A percentile compares a stretch with the other conserved stretches of the same genome.
These are phyloP conservation scores for Microbotryum scabiosae DNA, from an alignment of 1,284 basidiomycete species.

Conservation along the genomic window DNA sequence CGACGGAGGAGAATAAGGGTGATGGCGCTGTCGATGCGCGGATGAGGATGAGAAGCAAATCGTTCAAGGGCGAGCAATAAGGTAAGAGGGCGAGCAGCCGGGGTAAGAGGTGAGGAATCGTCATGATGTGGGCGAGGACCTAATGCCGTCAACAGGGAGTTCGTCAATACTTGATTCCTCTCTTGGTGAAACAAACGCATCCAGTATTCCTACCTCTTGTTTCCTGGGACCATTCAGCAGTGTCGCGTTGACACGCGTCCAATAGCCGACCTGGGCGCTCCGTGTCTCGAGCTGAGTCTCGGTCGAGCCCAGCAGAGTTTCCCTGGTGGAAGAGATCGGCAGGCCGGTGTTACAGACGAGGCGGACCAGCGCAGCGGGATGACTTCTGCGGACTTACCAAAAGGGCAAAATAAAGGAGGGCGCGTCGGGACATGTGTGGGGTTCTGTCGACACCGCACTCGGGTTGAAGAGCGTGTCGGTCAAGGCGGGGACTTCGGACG, in stretches of 20 bases:
- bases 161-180: background rate
- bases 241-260: constrained; percentile 38
- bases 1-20: constrained; percentile 34
- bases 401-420: constrained; percentile 17
- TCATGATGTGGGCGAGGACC: constrained; percentile 88
- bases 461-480: constrained; percentile 77
- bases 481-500: constrained; percentile 90
- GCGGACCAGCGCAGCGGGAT: background rate
- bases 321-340: constrained; percentile 75
- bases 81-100: constrained; percentile 73
- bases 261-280: constrained; percentile 32
- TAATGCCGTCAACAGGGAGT: constrained; percentile 39
- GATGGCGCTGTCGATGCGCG: constrained; percentile 82
- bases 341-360: constrained; percentile 39
- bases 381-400: constrained; percentile 8
- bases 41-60: constrained; percentile 83
- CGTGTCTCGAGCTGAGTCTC: constrained; percentile 41
- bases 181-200: constrained; percentile 30
- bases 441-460: constrained; percentile 39
- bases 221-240: constrained; percentile 31
- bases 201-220: constrained; percentile 24
- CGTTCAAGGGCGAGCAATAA: constrained; percentile 66
- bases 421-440: constrained; percentile 14
- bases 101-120: constrained; percentile 71
- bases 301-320: constrained; percentile 69